phyloP scores from a whole-genome alignment of 495 filamentous ascomycete species.

The Trichoderma virens region DNA sequence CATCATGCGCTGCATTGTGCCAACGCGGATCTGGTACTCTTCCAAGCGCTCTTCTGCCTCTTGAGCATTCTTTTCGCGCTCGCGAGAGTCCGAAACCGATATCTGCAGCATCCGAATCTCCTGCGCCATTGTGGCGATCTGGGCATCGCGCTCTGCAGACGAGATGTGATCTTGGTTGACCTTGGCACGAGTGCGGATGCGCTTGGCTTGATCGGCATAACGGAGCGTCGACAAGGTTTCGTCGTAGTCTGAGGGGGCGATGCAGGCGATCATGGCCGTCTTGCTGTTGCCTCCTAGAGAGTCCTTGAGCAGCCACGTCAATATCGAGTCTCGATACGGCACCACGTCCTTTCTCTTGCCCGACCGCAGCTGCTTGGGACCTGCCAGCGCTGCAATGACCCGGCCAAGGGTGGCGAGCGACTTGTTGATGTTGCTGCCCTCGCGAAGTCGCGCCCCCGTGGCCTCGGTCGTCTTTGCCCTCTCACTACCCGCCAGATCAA shows the following conservation, averaged over 20 bases:
- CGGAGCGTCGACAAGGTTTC: slow-evolving; percentile 93
- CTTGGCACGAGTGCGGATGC: slow-evolving; percentile 91
- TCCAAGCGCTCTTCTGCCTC: slow-evolving; percentile 68
- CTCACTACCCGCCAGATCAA: slow-evolving; percentile 93
- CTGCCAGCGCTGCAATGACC: slow-evolving; percentile 93
- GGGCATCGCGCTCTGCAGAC: slow-evolving; percentile 80
- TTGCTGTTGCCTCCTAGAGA: slow-evolving; percentile 92
- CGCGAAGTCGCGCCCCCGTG: slow-evolving; percentile 79
- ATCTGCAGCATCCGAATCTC: slow-evolving; percentile 81
- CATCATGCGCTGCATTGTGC: slow-evolving; percentile 85
- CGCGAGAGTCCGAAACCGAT: slow-evolving; percentile 51
- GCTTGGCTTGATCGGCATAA: slow-evolving; percentile 96
- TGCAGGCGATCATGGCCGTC: slow-evolving; percentile 98
- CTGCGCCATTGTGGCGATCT: slow-evolving; percentile 89
- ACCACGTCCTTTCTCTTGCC: slow-evolving; percentile 56
- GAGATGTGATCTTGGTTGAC: slow-evolving; percentile 90
- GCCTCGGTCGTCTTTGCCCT: slow-evolving; percentile 93
- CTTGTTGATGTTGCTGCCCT: slow-evolving; percentile 98
- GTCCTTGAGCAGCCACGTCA: slow-evolving; percentile 97
- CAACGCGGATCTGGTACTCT: slow-evolving; percentile 83
- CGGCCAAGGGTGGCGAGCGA: slow-evolving; percentile 91
- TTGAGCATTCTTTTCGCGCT: slow-evolving; percentile 39
- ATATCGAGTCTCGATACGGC: slow-evolving; percentile 89
- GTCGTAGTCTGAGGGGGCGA: slow-evolving; percentile 91
- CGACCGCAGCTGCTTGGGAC: slow-evolving; percentile 55